Conservation (phyloP, 1,284 basidiomycete genomes). For the Tremellales sp. region DNA sequence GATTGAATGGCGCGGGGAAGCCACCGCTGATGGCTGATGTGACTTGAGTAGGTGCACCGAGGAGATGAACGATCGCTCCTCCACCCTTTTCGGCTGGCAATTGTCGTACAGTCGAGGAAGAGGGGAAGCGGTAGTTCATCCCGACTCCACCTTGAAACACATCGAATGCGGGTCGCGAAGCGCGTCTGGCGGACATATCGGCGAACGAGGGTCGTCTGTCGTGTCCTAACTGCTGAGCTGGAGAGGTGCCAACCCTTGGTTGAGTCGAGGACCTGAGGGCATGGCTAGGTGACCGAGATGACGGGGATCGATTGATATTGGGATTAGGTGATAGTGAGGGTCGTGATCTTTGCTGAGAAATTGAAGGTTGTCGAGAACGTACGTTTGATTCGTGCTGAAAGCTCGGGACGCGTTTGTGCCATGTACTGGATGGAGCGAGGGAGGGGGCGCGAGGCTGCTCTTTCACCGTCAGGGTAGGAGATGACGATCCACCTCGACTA, state of each 20-base stretch:
- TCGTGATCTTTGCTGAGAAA: background rate
- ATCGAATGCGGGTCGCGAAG: slow-evolving; percentile 25
- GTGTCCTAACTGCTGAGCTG: too few species aligned
- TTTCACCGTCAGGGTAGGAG: background rate
- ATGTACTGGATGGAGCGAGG: background rate
- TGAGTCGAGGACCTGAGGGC: too few species aligned
- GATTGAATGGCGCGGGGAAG: slow-evolving; percentile 5
- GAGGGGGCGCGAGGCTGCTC: background rate
- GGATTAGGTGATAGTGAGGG: background rate
- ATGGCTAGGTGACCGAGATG: background rate
- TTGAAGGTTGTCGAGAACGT: background rate
- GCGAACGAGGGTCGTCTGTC: background rate
- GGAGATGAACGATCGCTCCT: slow-evolving; percentile 35
- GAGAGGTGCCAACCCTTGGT: too few species aligned
- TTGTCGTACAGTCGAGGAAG: slow-evolving; percentile 20
- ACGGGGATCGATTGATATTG: background rate
- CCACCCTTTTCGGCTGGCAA: slow-evolving; percentile 12
- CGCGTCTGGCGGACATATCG: background rate
- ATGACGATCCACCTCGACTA: background rate
- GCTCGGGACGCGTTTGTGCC: background rate
- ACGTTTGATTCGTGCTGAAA: background rate
- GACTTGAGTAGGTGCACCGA: slow-evolving; percentile 29
- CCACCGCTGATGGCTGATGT: slow-evolving; percentile 15
- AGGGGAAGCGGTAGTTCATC: slow-evolving; percentile 32
- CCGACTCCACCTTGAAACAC: slow-evolving; percentile 13